Evolutionary conservation across 2,329 filamentous ascomycete genomes (phyloP).

Genomic region (Metarhizium brunneum): DNA sequence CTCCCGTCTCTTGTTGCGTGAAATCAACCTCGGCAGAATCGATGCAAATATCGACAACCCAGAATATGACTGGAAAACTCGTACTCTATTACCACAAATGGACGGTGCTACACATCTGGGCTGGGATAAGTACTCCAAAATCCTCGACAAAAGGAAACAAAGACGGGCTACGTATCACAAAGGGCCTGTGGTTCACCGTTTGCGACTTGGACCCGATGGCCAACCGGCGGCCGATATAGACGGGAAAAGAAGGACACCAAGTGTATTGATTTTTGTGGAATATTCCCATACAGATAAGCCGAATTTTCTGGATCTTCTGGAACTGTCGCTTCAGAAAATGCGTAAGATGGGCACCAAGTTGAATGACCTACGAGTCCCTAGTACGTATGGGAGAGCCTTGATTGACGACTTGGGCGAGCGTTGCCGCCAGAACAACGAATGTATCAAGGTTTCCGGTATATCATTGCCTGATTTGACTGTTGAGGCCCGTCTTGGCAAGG

Average conservation of each 20-base stretch:
- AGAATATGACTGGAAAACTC: background rate
- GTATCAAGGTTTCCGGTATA: background rate
- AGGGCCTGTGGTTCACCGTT: background rate
- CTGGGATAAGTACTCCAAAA: conserved; percentile 1
- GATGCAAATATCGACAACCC: background rate
- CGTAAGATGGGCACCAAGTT: background rate
- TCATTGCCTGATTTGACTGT: background rate
- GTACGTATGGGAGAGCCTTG: background rate
- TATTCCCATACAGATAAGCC: background rate
- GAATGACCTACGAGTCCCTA: background rate
- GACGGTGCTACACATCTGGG: background rate
- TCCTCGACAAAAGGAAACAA: background rate
- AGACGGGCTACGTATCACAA: background rate
- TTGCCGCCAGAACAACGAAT: background rate
- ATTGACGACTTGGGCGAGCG: background rate
- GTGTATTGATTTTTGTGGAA: background rate
- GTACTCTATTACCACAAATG: background rate
- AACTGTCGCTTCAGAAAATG: background rate
- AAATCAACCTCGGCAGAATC: background rate
- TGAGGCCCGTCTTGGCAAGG: background rate
- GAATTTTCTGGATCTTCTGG: background rate
- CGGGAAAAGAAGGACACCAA: background rate
- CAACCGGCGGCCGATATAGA: background rate
- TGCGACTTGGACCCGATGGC: background rate
- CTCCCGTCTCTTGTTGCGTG: background rate